Evolutionary conservation across 768 basidiomycete species (phyloP).

Genomic region (Lentinula guzmanii): DNA sequence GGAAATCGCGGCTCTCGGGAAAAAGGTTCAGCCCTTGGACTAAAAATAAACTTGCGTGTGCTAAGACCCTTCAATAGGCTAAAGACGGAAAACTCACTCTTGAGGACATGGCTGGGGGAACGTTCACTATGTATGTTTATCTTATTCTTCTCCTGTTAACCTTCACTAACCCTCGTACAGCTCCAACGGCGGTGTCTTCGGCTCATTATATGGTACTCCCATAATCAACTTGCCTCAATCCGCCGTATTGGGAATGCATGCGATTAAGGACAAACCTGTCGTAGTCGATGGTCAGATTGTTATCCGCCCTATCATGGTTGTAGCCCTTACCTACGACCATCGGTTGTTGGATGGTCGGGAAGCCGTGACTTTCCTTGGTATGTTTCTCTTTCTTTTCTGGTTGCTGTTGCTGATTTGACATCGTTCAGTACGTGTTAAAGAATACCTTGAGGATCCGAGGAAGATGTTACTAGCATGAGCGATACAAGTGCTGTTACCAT

Average conservation of each 20-base stretch:
- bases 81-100: slow-evolving; percentile 90
- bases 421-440: slow-evolving; percentile 74
- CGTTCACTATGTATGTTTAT: slow-evolving; percentile 87
- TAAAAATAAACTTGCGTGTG: not conserved
- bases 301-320: slow-evolving; percentile 94
- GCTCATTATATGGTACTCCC: slow-evolving; percentile 92
- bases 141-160: slow-evolving; percentile 4
- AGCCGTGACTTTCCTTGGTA: slow-evolving; percentile 95
- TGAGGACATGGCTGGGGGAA: slow-evolving; percentile 97
- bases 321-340: slow-evolving; percentile 94
- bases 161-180: slow-evolving; percentile 28
- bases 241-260: slow-evolving; percentile 91
- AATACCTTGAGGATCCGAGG: slow-evolving; percentile 92
- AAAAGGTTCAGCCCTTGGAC: slow-evolving; percentile 43
- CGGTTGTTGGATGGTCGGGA: slow-evolving; percentile 93
- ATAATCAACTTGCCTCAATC: slow-evolving; percentile 97
- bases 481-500: not conserved
- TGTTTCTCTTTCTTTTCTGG: slow-evolving; percentile 20
- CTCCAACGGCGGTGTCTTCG: slow-evolving; percentile 98
- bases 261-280: slow-evolving; percentile 86
- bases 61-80: slow-evolving; percentile 31
- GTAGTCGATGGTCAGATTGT: slow-evolving; percentile 95
- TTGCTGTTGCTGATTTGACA: not conserved
- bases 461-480: slow-evolving; percentile 69
- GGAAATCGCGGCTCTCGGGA: slow-evolving; percentile 86